Conservation (phyloP, 208 protist species). For the Naegleria gruberi region DNA sequence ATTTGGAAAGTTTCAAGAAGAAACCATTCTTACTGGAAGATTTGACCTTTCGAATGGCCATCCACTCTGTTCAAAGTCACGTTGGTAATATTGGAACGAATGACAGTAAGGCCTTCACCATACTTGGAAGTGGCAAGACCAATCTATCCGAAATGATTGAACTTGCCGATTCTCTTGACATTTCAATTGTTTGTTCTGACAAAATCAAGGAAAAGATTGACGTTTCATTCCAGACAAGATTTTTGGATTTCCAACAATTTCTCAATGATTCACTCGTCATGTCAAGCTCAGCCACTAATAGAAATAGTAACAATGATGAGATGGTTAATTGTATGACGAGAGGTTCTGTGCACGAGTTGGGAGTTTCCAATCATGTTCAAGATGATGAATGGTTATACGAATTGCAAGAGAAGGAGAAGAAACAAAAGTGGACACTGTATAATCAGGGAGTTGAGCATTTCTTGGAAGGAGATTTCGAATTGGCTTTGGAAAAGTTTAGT, state of each 20-base stretch:
- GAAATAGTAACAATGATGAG: too few species aligned
- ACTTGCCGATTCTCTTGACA: background rate
- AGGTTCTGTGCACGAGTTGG: background rate
- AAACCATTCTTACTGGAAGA: background rate
- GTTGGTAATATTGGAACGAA: background rate
- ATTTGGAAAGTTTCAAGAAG: background rate
- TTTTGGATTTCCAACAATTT: background rate
- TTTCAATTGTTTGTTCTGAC: background rate
- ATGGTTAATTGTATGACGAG: too few species aligned
- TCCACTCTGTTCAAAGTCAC: background rate
- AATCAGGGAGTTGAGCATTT: background rate
- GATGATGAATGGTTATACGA: background rate
- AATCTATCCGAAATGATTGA: background rate
- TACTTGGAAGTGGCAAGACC: background rate
- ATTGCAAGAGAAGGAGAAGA: background rate
- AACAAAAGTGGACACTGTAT: background rate
- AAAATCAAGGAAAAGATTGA: background rate
- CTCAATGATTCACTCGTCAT: background rate
- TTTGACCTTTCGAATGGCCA: background rate
- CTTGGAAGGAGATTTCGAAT: background rate
- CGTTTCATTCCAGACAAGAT: background rate
- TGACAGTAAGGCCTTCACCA: background rate
- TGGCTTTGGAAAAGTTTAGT: background rate
- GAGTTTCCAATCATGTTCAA: background rate
- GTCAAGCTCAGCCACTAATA: background rate